These are phyloP conservation scores for Zizania palustris DNA, from an alignment of 202 grass and related monocot genomes.

Conservation along the genomic window DNA sequence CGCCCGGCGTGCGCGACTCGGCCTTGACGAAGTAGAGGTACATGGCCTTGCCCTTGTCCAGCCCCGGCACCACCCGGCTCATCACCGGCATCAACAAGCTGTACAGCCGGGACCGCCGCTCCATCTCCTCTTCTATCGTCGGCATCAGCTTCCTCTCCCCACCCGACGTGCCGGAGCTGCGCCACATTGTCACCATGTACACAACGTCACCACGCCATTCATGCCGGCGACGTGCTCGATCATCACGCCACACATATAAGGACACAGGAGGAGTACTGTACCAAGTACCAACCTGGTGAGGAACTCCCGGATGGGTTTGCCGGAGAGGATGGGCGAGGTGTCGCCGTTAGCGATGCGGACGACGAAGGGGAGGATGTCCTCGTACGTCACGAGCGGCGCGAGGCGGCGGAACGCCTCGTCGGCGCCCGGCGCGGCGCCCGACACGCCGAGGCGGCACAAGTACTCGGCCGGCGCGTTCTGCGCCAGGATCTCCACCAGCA, in stretches of 20 bases:
- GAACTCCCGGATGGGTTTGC: slow-evolving; percentile 78
- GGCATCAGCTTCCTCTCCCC: slow-evolving; percentile 96
- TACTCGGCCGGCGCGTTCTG: slow-evolving; percentile 83
- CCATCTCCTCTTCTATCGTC: slow-evolving; percentile 80
- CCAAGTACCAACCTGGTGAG: slow-evolving; percentile 74
- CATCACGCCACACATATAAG: neutral
- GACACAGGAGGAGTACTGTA: neutral
- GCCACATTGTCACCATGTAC: neutral
- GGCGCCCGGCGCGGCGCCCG: slow-evolving; percentile 34
- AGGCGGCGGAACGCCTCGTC: slow-evolving; percentile 54
- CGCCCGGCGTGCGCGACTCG: slow-evolving; percentile 71
- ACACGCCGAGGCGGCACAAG: slow-evolving; percentile 57
- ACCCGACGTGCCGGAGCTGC: slow-evolving; percentile 83
- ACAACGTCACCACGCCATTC: neutral
- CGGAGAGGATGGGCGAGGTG: slow-evolving; percentile 72
- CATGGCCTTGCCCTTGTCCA: slow-evolving; percentile 92
- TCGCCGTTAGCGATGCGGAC: slow-evolving; percentile 82
- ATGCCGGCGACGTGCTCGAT: neutral
- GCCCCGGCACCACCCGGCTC: slow-evolving; percentile 63
- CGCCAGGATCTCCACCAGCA: slow-evolving; percentile 62
- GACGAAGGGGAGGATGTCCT: slow-evolving; percentile 75
- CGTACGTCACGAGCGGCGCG: slow-evolving; percentile 77
- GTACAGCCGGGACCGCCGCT: slow-evolving; percentile 69
- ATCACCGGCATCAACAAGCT: slow-evolving; percentile 88
- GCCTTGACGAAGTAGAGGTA: slow-evolving; percentile 98